These are phyloP conservation scores for Leishmania tarentolae DNA, from an alignment of 208 protist species.

Conservation along the genomic window DNA sequence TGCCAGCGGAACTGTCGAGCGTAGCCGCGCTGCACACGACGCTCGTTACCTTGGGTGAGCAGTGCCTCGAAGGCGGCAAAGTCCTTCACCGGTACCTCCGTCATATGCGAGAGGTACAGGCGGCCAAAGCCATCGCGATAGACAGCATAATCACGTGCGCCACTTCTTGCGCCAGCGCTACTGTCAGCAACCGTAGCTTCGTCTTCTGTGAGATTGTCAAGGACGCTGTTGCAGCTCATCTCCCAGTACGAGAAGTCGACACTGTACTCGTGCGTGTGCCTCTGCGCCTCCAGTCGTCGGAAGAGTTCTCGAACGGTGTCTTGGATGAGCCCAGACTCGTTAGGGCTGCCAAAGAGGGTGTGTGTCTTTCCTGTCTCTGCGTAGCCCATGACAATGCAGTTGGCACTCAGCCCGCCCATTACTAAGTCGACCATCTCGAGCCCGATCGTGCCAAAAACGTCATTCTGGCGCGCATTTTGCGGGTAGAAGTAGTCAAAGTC, in stretches of 20 bases:
- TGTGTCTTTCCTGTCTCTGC: conserved; percentile 88
- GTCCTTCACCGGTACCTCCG: conserved; percentile 52
- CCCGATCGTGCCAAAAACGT: conserved; percentile 81
- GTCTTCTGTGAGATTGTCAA: conserved; percentile 66
- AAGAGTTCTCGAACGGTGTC: conserved; percentile 84
- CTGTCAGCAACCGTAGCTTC: conserved; percentile 16
- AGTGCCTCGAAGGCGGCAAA: conserved; percentile 73
- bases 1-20: conserved; percentile 79
- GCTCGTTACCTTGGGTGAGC: conserved; percentile 61
- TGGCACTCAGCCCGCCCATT: conserved; percentile 78
- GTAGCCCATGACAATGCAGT: conserved; percentile 75
- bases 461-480: conserved; percentile 66
- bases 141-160: conserved; percentile 35
- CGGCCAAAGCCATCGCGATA: conserved; percentile 73
- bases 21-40: conserved; percentile 53
- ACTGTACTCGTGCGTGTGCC: conserved; percentile 47
- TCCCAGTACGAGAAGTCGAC: conserved; percentile 87
- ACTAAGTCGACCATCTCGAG: conserved; percentile 86
- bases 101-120: conserved; percentile 74
- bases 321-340: conserved; percentile 86
- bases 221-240: conserved; percentile 79
- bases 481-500: conserved; percentile 92
- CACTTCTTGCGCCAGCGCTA: conserved; percentile 10
- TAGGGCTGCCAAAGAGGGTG: conserved; percentile 81
- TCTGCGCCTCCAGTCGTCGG: conserved; percentile 54